Evolutionary conservation across 306 rosid species (phyloP).

Genomic region (Hippophae rhamnoides): DNA sequence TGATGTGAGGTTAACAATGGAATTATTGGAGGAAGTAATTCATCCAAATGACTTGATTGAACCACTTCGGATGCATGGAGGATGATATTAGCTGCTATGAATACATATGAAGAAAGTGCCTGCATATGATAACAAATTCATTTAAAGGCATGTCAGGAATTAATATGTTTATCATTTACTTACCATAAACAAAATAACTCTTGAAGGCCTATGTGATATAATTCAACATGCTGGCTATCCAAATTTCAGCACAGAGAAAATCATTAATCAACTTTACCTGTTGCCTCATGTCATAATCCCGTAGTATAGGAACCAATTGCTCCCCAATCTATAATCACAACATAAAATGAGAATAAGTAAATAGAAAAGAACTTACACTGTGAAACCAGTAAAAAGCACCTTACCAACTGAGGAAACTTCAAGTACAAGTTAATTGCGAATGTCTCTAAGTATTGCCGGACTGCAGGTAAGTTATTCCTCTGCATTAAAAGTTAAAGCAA

Average conservation of each 20-base stretch:
- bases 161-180: no score
- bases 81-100: slow-evolving; percentile 76
- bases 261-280: slow-evolving; percentile 48
- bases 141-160: background rate
- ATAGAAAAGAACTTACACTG: background rate
- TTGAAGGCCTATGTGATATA: no score
- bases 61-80: slow-evolving; percentile 64
- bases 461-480: slow-evolving; percentile 93
- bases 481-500: slow-evolving; percentile 28
- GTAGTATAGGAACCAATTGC: slow-evolving; percentile 70
- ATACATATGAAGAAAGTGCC: slow-evolving; percentile 95
- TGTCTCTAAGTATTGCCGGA: slow-evolving; percentile 93
- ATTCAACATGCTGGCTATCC: background rate
- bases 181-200: no score
- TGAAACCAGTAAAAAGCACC: slow-evolving; percentile 17
- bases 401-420: slow-evolving; percentile 77
- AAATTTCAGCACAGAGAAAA: background rate
- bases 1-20: slow-evolving; percentile 90
- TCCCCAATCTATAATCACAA: slow-evolving; percentile 54
- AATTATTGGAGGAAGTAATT: slow-evolving; percentile 83
- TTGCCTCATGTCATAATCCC: slow-evolving; percentile 64
- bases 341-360: slow-evolving; percentile 15
- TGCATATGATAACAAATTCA: slow-evolving; percentile 35
- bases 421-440: slow-evolving; percentile 82
- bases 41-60: slow-evolving; percentile 69